Conservation (phyloP, 208 protist genomes). For the Naegleria gruberi region DNA sequence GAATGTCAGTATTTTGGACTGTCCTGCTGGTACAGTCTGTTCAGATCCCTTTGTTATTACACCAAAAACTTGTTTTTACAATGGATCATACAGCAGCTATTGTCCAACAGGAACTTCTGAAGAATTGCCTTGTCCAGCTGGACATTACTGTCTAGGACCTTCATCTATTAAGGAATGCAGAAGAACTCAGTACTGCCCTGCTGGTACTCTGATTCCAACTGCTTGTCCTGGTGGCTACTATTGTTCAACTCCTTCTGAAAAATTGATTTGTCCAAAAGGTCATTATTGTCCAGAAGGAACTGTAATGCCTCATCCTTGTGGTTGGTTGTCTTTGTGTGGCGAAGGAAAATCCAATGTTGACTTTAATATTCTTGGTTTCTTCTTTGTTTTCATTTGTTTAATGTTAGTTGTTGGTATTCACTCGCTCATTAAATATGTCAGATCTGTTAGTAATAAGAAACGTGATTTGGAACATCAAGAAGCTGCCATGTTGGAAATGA, state of each 20-base stretch:
- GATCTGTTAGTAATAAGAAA: neutral
- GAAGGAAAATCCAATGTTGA: neutral
- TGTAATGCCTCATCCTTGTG: neutral
- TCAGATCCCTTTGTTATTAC: neutral
- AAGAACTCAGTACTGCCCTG: neutral
- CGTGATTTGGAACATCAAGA: neutral
- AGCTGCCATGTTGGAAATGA: neutral
- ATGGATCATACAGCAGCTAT: neutral
- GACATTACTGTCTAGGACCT: neutral
- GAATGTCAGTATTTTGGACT: neutral
- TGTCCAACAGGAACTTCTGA: neutral
- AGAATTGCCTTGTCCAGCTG: neutral
- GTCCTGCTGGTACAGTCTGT: neutral
- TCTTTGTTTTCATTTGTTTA: neutral
- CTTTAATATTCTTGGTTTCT: neutral
- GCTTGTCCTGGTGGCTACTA: conserved; percentile 19
- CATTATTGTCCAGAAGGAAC: neutral
- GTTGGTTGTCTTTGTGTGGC: neutral
- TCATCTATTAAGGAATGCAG: neutral
- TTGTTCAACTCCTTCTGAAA: conserved; percentile 6
- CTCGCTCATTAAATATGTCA: neutral
- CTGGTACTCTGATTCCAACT: neutral
- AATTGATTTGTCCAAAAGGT: neutral
- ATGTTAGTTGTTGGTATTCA: neutral
- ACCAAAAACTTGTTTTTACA: neutral